These are phyloP conservation scores for Flaveria trinervia DNA, from an alignment of 129 eudicot genomes.

Conservation along the genomic window DNA sequence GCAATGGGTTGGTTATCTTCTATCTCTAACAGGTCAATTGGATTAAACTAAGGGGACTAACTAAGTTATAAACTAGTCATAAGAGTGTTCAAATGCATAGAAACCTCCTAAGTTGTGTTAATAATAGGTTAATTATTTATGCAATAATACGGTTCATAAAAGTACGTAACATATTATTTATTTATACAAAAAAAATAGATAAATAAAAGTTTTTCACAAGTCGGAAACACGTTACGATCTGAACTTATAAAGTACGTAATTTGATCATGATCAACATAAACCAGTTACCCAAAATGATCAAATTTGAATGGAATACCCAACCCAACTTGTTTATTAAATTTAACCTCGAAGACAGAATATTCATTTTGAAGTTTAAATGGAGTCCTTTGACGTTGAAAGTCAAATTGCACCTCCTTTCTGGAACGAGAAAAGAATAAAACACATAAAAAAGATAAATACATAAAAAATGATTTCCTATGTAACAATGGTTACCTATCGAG, in stretches of 20 bases:
- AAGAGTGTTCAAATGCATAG: constrained; percentile 1
- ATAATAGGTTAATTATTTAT: neutral
- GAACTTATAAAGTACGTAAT: neutral
- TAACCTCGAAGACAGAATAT: neutral
- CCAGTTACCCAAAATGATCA: too few species aligned
- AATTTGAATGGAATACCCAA: neutral
- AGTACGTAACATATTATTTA: neutral
- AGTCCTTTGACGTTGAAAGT: constrained; percentile 16
- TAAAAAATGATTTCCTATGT: constrained; percentile 12
- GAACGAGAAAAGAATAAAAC: constrained; percentile 21
- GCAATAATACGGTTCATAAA: neutral
- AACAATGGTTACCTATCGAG: constrained; percentile 74
- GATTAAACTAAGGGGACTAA: neutral
- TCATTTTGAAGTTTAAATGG: neutral
- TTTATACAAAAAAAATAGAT: neutral
- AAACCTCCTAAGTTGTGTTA: neutral
- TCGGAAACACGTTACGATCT: neutral
- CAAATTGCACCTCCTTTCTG: neutral
- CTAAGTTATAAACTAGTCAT: neutral
- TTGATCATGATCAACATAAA: neutral
- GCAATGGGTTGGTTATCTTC: neutral
- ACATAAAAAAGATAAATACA: constrained; percentile 22
- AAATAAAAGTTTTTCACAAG: neutral
- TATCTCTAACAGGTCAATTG: neutral
- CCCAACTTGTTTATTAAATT: neutral